Percentiles rank a stretch among this genome's conserved stretches.
Evolutionary conservation across 2,329 filamentous ascomycete genomes (phyloP).

Genomic region (Aspergillus sp.): DNA sequence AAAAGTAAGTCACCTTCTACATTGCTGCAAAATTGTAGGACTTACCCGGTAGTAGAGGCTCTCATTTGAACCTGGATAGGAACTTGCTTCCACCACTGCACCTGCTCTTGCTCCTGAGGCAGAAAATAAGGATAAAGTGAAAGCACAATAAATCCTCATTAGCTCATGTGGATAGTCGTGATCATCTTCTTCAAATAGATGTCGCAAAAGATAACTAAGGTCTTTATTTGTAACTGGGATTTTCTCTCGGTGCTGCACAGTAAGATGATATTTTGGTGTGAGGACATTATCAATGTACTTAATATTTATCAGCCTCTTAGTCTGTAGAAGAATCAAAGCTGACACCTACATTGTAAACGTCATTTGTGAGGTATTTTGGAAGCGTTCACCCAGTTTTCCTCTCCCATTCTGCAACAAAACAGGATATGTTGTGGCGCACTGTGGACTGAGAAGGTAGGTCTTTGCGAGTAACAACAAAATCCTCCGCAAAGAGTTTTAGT

Average conservation of each 20-base stretch:
- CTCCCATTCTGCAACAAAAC: background rate
- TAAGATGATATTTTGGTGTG: background rate
- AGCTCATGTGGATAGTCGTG: background rate
- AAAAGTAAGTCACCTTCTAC: no score
- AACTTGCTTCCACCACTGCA: constrained; percentile 9
- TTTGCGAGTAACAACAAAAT: background rate
- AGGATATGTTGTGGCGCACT: background rate
- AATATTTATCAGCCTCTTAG: background rate
- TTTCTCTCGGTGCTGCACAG: background rate
- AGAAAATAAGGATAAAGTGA: constrained; percentile 1
- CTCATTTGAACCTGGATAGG: constrained; percentile 8
- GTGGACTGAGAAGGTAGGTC: background rate
- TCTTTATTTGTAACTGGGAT: no score
- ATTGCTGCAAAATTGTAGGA: no score
- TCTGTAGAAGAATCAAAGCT: background rate
- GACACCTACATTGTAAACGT: background rate
- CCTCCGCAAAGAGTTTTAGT: background rate
- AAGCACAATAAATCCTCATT: constrained; percentile 1
- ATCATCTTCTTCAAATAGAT: no score
- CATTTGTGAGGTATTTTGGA: background rate
- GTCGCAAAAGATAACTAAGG: no score
- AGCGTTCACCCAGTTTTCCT: background rate
- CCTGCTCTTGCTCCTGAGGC: constrained; percentile 4
- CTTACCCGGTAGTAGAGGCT: constrained; percentile 11
- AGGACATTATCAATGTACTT: background rate